Percentiles rank a stretch among this genome's conserved stretches.
phyloP scores from a whole-genome alignment of 345 rosid genomes.

The Eucalyptus albens region DNA sequence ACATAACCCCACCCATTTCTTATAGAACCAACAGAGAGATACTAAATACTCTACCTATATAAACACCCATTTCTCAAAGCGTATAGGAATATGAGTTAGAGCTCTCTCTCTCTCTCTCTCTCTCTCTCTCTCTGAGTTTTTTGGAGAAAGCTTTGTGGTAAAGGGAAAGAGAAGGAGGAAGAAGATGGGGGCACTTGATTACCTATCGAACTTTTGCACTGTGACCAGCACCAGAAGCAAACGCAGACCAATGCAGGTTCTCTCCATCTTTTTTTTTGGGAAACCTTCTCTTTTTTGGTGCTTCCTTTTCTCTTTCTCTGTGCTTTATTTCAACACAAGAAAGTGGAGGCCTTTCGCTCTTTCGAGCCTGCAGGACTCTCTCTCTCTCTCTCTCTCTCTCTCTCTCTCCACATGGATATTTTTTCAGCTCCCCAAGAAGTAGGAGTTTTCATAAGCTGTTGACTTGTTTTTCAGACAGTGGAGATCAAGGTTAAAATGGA shows the following conservation, averaged over 20 bases:
- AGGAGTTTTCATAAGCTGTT: not conserved
- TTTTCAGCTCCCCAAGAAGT: not conserved
- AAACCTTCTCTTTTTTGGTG: not conserved
- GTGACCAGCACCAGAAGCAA: slow-evolving; percentile 58
- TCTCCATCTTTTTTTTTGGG: not conserved
- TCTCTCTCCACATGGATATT: not conserved
- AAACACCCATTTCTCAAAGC: not conserved
- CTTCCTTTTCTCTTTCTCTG: not conserved
- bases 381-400: not conserved
- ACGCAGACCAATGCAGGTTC: slow-evolving; percentile 86
- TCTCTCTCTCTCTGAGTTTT: not conserved
- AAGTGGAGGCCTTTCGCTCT: not conserved
- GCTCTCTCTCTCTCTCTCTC: not conserved
- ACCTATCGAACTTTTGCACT: slow-evolving; percentile 70
- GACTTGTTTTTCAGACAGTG: slow-evolving; percentile 46
- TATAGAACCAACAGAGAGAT: not conserved
- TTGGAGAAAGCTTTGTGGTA: not conserved
- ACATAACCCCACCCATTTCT: not conserved
- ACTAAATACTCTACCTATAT: not conserved
- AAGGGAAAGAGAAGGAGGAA: not conserved
- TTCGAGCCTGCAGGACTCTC: not conserved
- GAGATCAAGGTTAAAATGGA: slow-evolving; percentile 98
- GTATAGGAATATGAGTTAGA: not conserved
- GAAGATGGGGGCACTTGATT: slow-evolving; percentile 84
- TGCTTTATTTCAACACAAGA: not conserved